A percentile compares a stretch with the other conserved stretches of the same genome.
Conservation (phyloP, 2,329 filamentous ascomycete species). For the Scedosporium apiospermum region DNA sequence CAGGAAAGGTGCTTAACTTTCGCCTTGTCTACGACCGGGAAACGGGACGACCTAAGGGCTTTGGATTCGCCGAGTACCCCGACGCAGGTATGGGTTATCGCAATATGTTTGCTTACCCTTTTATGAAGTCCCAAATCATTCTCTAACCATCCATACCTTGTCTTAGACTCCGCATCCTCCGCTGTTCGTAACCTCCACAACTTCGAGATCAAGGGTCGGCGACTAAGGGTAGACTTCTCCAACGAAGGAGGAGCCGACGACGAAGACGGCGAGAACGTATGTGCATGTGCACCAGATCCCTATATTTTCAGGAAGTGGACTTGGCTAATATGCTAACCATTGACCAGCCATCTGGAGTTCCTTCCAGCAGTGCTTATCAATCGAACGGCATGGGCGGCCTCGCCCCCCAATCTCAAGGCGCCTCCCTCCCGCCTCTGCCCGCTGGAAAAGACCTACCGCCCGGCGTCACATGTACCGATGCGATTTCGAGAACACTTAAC, state of each 20-base stretch:
- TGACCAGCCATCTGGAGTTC: neutral
- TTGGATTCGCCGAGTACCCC: slow-evolving; percentile 92
- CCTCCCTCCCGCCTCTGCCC: slow-evolving; percentile 66
- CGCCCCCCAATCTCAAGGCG: slow-evolving; percentile 21
- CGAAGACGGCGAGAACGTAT: slow-evolving; percentile 34
- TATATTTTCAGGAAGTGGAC: neutral
- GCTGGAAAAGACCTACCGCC: slow-evolving; percentile 75
- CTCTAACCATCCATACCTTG: slow-evolving; percentile 3
- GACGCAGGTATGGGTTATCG: slow-evolving; percentile 59
- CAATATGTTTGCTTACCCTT: neutral
- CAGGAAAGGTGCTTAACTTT: slow-evolving; percentile 81
- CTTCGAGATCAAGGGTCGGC: slow-evolving; percentile 88
- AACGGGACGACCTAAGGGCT: slow-evolving; percentile 89
- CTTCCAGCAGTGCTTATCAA: neutral
- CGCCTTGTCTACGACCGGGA: slow-evolving; percentile 92
- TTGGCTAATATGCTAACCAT: neutral
- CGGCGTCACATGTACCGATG: slow-evolving; percentile 75
- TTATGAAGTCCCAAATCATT: slow-evolving; percentile 2
- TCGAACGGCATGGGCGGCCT: slow-evolving; percentile 6
- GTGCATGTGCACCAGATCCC: neutral
- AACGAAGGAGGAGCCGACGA: slow-evolving; percentile 76
- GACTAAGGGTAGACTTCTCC: slow-evolving; percentile 89
- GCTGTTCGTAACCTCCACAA: slow-evolving; percentile 94
- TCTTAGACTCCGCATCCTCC: slow-evolving; percentile 67
- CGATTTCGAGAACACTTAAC: slow-evolving; percentile 83